Base-by-base conservation (phyloP, 257 asterid genomes). In the Fraxinus quadrangulata region DNA sequence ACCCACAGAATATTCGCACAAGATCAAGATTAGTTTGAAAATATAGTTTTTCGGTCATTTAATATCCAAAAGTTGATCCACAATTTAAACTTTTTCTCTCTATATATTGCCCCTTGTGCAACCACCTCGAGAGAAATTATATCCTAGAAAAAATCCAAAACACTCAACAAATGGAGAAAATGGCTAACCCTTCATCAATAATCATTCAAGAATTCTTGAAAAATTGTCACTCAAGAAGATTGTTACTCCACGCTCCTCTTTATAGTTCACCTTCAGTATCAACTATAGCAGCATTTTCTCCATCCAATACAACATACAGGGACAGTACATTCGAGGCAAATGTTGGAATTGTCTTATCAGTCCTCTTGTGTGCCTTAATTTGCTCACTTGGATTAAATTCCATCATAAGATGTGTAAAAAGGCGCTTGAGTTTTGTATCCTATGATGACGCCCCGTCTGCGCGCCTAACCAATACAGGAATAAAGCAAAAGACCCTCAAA, bases 321-420 rank as follows among this genome's bases (percentile, higher is more conserved):
- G 74, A 76, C 65, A 75, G 72, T 81, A 80, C 78, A 7, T 86
- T 88, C 21, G 92, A 88, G 24, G 83, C 86, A 0, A 86, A 88
- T 39, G 88, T 86, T 6, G 90, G 86, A 4, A 86, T 88, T 89
- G 92, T 88, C 6, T 78, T 88, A 4, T 83, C 92, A 0, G 92
- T 88, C 75, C 90, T 88, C 12, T 56, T 88, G 2, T 88, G 90
- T 33, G 92, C 92, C 85, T 6, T 86, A 3, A 88, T 88, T 66
- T 88, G 92, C 82, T 88, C 92, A 1, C 87, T 88, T 21, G 90
- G 90, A 2, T 84, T 88, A 0, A 88, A 86, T 56, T 88, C 87
- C 13, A 83, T 88, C 83, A 83, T 86, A 71, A 72, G 88, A 45
- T 88, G 90, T 67, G 92, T 88, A 36, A 74, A 86, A 5, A 67